phyloP scores from a whole-genome alignment of 1,284 basidiomycete species.

The Abortiporus biennis region DNA sequence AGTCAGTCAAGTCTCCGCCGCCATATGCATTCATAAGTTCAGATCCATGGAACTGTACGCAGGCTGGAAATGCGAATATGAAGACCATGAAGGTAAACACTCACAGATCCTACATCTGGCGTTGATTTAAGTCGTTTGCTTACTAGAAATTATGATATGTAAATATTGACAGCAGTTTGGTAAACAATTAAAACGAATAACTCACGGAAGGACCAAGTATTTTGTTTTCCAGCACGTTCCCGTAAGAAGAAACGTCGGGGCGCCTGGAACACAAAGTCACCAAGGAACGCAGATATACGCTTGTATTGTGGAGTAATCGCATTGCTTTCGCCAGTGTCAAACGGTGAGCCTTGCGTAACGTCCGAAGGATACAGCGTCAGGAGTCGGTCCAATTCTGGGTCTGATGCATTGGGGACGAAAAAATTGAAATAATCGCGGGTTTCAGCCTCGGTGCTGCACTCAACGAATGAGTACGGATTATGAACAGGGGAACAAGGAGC shows the following conservation, averaged over 20 bases:
- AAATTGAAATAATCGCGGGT: conserved; percentile 10
- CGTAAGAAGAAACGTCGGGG: conserved; percentile 45
- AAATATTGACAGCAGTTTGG: background rate
- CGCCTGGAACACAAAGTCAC: conserved; percentile 49
- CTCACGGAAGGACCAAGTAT: conserved; percentile 26
- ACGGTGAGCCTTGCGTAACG: conserved; percentile 43
- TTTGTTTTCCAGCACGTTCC: conserved; percentile 17
- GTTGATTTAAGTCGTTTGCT: background rate
- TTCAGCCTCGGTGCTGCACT: conserved; percentile 5
- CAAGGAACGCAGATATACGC: conserved; percentile 43
- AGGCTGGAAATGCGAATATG: background rate
- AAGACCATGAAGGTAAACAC: background rate
- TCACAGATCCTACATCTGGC: background rate
- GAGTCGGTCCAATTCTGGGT: conserved; percentile 14
- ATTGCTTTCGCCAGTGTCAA: conserved; percentile 39
- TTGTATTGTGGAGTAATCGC: conserved; percentile 42
- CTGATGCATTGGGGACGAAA: conserved; percentile 17
- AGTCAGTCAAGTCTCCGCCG: conserved; percentile 17
- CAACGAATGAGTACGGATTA: background rate
- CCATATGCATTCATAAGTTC: conserved; percentile 18
- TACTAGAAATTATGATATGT: background rate
- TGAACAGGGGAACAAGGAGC: too few relatives aligned
- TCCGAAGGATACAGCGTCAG: conserved; percentile 22
- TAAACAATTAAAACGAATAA: background rate
- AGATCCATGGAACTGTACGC: conserved; percentile 13